Conservation (phyloP, 1,139 yeast species). For the Pichia sp. region DNA sequence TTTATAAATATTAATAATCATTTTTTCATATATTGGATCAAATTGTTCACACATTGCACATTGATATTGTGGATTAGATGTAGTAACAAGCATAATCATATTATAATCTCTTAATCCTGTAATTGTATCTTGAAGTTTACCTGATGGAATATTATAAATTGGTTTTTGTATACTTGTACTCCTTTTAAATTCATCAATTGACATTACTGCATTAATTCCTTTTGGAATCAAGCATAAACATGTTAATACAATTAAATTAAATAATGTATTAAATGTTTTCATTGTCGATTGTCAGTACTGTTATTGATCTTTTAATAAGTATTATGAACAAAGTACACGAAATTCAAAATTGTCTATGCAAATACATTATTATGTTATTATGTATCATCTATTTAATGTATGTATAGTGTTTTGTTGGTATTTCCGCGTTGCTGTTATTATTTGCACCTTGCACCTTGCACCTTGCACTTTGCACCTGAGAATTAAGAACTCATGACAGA, state of each 20-base stretch:
- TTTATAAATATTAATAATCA: slow-evolving; percentile 38
- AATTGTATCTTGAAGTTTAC: slow-evolving; percentile 19
- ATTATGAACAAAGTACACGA: too few species aligned
- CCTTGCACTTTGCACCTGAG: too few species aligned
- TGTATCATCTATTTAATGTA: too few species aligned
- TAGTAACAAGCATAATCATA: slow-evolving; percentile 41
- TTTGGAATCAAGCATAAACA: not conserved
- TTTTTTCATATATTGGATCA: slow-evolving; percentile 35
- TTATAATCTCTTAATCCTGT: slow-evolving; percentile 37
- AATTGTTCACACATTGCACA: slow-evolving; percentile 41
- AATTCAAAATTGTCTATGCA: too few species aligned
- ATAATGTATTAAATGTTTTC: not conserved
- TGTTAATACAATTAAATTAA: not conserved
- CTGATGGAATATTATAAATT: slow-evolving; percentile 12
- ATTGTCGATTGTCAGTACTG: not conserved
- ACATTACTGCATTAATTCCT: not conserved
- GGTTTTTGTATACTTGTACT: slow-evolving; percentile 15
- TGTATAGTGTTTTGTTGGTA: too few species aligned
- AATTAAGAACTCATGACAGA: too few species aligned
- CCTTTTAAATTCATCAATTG: slow-evolving; percentile 6
- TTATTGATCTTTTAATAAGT: too few species aligned
- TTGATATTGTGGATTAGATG: slow-evolving; percentile 32
- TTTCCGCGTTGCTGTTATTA: too few species aligned
- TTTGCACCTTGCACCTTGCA: too few species aligned
- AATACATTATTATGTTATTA: too few species aligned